Conservation (phyloP, 495 filamentous ascomycete genomes). For the Xylaria cubensis region DNA sequence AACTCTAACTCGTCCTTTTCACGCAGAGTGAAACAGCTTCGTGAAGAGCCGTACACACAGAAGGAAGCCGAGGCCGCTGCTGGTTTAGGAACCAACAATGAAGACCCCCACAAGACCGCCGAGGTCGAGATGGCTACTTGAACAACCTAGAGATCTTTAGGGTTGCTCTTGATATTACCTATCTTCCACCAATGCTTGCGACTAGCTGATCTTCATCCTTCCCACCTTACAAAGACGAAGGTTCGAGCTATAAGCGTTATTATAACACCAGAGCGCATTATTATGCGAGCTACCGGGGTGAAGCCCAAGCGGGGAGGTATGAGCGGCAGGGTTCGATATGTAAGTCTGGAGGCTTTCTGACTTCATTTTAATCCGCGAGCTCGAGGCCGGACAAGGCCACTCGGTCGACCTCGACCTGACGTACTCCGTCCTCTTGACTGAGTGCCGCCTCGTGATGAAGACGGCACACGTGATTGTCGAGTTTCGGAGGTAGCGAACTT, state of each 20-base stretch:
- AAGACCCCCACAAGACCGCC: slow-evolving; percentile 30
- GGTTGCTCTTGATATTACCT: neutral
- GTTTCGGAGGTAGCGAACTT: slow-evolving; percentile 64
- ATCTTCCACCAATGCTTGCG: neutral
- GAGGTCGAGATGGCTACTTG: slow-evolving; percentile 40
- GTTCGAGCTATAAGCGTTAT: neutral
- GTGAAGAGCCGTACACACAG: slow-evolving; percentile 84
- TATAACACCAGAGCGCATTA: neutral
- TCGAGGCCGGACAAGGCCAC: slow-evolving; percentile 38
- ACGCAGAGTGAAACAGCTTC: slow-evolving; percentile 72
- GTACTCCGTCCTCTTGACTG: slow-evolving; percentile 36
- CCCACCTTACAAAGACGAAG: neutral
- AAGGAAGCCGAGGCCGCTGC: slow-evolving; percentile 83
- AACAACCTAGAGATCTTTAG: slow-evolving; percentile 13
- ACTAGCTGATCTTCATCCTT: neutral
- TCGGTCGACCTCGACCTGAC: slow-evolving; percentile 38
- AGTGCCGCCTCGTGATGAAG: slow-evolving; percentile 49
- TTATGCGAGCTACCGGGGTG: neutral
- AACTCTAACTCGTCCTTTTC: slow-evolving; percentile 36
- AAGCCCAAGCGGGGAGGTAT: neutral
- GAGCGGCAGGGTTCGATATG: neutral
- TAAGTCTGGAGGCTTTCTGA: neutral
- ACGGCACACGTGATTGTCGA: slow-evolving; percentile 51
- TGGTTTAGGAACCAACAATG: slow-evolving; percentile 71
- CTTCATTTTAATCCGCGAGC: slow-evolving; percentile 42